These are phyloP conservation scores for Tylopilus felleus DNA, from an alignment of 768 basidiomycete genomes.

Conservation along the genomic window DNA sequence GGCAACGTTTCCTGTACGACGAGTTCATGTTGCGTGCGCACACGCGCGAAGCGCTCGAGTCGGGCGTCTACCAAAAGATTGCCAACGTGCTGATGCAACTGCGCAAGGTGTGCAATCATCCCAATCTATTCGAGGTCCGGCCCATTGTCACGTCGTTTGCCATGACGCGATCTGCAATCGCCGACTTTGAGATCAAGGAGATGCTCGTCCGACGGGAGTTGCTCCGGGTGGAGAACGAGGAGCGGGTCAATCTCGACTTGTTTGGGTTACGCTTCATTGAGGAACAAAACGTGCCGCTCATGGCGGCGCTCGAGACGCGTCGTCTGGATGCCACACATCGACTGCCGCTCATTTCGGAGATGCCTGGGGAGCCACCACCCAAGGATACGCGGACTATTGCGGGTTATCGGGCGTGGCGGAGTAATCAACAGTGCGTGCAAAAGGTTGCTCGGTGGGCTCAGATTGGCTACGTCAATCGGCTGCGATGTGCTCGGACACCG, in stretches of 20 bases:
- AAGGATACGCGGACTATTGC: slow-evolving; percentile 71
- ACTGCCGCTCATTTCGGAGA: slow-evolving; percentile 51
- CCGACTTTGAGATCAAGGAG: slow-evolving; percentile 84
- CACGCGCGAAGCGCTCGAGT: slow-evolving; percentile 76
- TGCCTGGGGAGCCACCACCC: slow-evolving; percentile 63
- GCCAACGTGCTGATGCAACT: slow-evolving; percentile 98
- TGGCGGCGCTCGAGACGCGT: slow-evolving; percentile 52
- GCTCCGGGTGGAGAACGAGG: slow-evolving; percentile 49
- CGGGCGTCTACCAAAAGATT: slow-evolving; percentile 84
- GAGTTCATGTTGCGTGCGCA: slow-evolving; percentile 91
- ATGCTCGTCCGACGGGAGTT: slow-evolving; percentile 77
- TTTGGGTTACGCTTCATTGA: slow-evolving; percentile 64
- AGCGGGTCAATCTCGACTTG: slow-evolving; percentile 56
- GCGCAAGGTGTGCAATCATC: slow-evolving; percentile 94
- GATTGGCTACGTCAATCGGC: slow-evolving; percentile 67
- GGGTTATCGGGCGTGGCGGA: slow-evolving; percentile 60
- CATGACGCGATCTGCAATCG: slow-evolving; percentile 70
- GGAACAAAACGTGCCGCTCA: slow-evolving; percentile 48
- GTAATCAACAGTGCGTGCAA: slow-evolving; percentile 46
- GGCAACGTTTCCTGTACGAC: slow-evolving; percentile 93
- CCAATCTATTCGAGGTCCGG: slow-evolving; percentile 87
- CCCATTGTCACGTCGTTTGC: slow-evolving; percentile 77
- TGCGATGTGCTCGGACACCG: slow-evolving; percentile 56
- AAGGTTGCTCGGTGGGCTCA: slow-evolving; percentile 64
- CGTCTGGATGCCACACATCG: slow-evolving; percentile 57